These are phyloP conservation scores for Citrus maxima DNA, from an alignment of 345 rosid genomes.

Conservation along the genomic window DNA sequence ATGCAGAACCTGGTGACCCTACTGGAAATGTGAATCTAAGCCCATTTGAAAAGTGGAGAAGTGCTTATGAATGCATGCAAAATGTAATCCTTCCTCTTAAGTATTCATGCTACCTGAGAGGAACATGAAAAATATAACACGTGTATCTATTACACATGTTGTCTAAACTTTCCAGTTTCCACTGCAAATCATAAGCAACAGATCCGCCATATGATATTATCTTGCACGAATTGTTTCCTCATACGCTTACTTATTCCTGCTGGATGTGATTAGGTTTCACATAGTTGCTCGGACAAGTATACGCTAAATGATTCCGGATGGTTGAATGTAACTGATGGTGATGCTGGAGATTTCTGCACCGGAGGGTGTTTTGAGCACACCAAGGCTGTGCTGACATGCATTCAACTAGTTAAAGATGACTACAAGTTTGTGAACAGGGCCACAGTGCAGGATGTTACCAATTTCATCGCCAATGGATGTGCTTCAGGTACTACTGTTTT, in stretches of 20 bases:
- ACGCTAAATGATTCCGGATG: conserved; percentile 12
- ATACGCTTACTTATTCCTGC: background rate
- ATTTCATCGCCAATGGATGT: conserved; percentile 16
- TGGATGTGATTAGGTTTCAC: background rate
- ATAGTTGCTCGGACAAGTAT: conserved; percentile 2
- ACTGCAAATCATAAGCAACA: no score
- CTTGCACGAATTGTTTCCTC: no score
- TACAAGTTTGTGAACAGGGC: conserved; percentile 20
- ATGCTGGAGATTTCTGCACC: conserved; percentile 7
- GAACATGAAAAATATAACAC: background rate
- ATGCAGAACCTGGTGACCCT: conserved; percentile 16
- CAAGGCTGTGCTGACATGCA: conserved; percentile 8
- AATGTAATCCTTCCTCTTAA: conserved; percentile 7
- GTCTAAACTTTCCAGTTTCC: no score
- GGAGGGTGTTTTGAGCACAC: conserved; percentile 14
- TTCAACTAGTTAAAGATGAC: conserved; percentile 9
- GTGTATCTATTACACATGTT: background rate
- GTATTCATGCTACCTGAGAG: background rate
- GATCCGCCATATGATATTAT: no score
- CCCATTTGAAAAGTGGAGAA: conserved; percentile 28
- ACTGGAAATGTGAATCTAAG: conserved; percentile 17
- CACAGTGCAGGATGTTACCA: conserved; percentile 1
- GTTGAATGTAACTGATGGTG: conserved; percentile 12
- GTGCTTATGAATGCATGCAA: conserved; percentile 29
- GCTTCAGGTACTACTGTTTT: background rate